Evolutionary conservation across 345 rosid genomes (phyloP).

Genomic region (Nephelium lappaceum): DNA sequence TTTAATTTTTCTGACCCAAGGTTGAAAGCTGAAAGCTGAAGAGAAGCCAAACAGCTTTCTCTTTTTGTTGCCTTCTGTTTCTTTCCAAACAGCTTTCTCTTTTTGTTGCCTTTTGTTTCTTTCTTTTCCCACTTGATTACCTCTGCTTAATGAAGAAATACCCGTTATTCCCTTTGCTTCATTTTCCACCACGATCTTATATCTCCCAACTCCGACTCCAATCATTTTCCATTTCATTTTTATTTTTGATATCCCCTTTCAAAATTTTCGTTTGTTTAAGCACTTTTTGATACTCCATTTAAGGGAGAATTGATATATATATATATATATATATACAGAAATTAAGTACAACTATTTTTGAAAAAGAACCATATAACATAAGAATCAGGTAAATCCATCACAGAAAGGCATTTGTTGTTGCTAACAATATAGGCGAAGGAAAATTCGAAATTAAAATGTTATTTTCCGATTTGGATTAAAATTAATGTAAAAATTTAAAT

Average conservation of each 20-base stretch:
- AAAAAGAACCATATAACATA: too few species aligned
- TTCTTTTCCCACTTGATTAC: conserved; percentile 27
- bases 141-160: conserved; percentile 45
- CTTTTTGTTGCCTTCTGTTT: too few species aligned
- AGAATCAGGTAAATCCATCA: too few species aligned
- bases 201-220: too few species aligned
- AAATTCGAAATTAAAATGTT: neutral
- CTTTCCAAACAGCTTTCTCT: conserved; percentile 33
- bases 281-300: too few species aligned
- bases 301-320: too few species aligned
- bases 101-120: conserved; percentile 21
- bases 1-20: conserved; percentile 18
- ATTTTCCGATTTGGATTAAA: conserved; percentile 22
- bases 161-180: conserved; percentile 59
- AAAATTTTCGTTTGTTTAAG: neutral
- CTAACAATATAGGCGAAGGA: too few species aligned
- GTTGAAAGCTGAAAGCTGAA: conserved; percentile 3
- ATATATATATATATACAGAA: too few species aligned
- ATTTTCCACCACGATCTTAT: conserved; percentile 30
- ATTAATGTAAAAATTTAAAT: neutral
- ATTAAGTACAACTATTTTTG: too few species aligned
- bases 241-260: neutral
- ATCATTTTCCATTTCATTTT: conserved; percentile 14
- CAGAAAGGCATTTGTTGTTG: too few species aligned
- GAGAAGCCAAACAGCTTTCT: conserved; percentile 28